phyloP scores from a whole-genome alignment of 306 rosid species.

The Prunus armeniaca region DNA sequence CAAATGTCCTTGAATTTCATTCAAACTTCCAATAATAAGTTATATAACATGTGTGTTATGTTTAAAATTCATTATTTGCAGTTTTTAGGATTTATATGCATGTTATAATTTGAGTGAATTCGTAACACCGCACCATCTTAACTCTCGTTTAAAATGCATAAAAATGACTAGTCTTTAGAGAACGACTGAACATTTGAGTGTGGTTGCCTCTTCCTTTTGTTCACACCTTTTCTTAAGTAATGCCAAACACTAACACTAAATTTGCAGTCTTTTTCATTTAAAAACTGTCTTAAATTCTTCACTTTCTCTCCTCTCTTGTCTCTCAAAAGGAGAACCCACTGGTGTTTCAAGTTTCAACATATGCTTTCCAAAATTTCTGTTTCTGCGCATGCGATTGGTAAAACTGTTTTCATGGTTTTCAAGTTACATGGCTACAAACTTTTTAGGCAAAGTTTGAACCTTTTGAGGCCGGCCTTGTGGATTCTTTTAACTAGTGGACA shows the following conservation, averaged over 20 bases:
- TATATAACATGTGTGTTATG: too few species aligned
- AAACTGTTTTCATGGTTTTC: not conserved
- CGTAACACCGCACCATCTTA: too few species aligned
- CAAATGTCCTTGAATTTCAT: too few species aligned
- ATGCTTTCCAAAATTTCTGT: slow-evolving; percentile 9
- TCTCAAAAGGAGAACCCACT: slow-evolving; percentile 76
- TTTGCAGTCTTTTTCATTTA: not conserved
- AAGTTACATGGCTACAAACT: not conserved
- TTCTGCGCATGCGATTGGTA: slow-evolving; percentile 51
- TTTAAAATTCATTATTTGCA: too few species aligned
- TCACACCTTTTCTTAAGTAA: slow-evolving; percentile 10
- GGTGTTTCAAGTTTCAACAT: slow-evolving; percentile 25
- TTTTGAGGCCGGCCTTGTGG: not conserved
- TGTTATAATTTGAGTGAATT: too few species aligned
- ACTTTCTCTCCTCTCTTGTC: slow-evolving; percentile 11
- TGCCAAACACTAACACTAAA: slow-evolving; percentile 29
- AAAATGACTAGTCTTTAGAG: too few species aligned
- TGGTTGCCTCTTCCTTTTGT: not conserved
- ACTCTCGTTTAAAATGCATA: too few species aligned
- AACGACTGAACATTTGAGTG: too few species aligned
- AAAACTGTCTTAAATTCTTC: not conserved
- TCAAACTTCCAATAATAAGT: too few species aligned
- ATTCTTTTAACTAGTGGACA: not conserved
- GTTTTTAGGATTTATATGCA: too few species aligned
- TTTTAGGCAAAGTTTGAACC: not conserved